A percentile compares a stretch with the other conserved stretches of the same genome.
Evolutionary conservation across 2,329 filamentous ascomycete species (phyloP).

Genomic region (Penicillium sp.): DNA sequence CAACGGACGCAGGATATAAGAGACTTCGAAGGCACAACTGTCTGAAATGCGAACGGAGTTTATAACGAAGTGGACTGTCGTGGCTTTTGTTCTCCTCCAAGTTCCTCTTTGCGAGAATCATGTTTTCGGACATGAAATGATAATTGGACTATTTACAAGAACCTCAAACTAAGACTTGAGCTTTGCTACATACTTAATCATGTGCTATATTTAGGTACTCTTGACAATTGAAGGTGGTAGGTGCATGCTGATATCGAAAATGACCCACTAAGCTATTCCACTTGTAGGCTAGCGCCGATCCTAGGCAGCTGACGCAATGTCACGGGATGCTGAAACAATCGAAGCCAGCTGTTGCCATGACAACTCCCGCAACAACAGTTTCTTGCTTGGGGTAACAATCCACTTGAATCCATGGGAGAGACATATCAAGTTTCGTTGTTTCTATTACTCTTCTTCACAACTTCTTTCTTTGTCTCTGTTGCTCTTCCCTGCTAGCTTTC

Average conservation of each 20-base stretch:
- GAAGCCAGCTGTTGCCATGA: conserved; percentile 33
- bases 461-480: conserved; percentile 12
- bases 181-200: not conserved
- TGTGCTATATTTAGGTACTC: not conserved
- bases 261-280: conserved; percentile 9
- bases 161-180: not conserved
- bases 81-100: not conserved
- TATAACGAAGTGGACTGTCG: not conserved
- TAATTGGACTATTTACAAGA: too few species aligned
- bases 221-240: not conserved
- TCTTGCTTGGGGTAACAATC: conserved; percentile 30
- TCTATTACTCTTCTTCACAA: conserved; percentile 14
- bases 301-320: conserved; percentile 6
- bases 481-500: conserved; percentile 11
- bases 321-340: conserved; percentile 16
- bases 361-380: conserved; percentile 35
- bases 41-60: not conserved
- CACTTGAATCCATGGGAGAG: conserved; percentile 27
- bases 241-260: conserved; percentile 5
- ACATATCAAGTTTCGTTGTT: conserved; percentile 24
- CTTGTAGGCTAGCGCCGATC: conserved; percentile 19
- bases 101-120: too few species aligned
- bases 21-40: too few species aligned
- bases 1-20: too few species aligned
- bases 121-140: not conserved